Base-by-base conservation (phyloP, 805 yeast genomes). In the Metschnikowia borealis region DNA sequence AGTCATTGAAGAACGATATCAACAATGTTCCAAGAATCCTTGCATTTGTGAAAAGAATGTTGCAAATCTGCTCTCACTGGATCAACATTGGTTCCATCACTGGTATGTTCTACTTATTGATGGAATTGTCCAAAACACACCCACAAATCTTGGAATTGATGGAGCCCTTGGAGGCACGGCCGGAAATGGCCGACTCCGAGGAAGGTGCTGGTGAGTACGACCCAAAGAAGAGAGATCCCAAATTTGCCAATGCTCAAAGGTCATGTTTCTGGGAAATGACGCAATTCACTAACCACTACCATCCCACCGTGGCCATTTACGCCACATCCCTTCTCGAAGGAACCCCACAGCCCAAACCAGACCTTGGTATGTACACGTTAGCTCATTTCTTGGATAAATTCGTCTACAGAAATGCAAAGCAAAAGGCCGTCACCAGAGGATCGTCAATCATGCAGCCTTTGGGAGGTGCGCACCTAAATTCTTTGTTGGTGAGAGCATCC, bases 381-480 rank as follows among this genome's bases (percentile, higher is more conserved):
- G 77, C 87, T 18, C 97, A 90, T 68, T 94, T 94, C 81, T 78
- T 94, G 70, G 97, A 94, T 69, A 82, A 96, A 67, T 94, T 95
- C 70, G 97, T 94, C 37, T 94, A 94, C 74, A 86, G 89, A 70
- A 89, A 90, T 66, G 89, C 97, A 44, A 89, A 89, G 71, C 85
- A 82, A 60, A 87, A 85, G 67, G 75, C 83, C 17, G 66, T 74
- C 33, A 71, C 84, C n/a, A 84, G 87, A 65, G 98, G 98, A 62
- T 75, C 86, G 3, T 89, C 97, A 40, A 91, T 94, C 64, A 94
- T 94, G 98, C 99, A 94, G 75, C 98, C 99, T 46, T 75, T 94
- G 56, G 90, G 95, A 41, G 97, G 97, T 55, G 78, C 83, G 1
- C 87, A 85, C 54, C 84, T 88, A 18, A 88, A 87, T 8, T 72